Evolutionary conservation across 139 green algal species (phyloP).

Genomic region (Tetraselmis striata): DNA sequence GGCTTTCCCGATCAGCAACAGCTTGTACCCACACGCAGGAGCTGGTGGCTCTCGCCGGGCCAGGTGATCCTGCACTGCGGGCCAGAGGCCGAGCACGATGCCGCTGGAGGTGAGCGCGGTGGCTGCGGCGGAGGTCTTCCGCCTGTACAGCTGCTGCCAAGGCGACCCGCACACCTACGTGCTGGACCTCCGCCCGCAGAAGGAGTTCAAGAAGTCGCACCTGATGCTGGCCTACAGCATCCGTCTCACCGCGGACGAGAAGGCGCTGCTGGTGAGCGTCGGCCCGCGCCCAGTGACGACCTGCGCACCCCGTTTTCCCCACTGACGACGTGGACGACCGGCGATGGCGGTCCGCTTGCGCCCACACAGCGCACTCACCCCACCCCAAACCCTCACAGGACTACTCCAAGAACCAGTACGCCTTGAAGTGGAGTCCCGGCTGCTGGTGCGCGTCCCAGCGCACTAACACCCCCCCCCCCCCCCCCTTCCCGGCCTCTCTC

Average conservation of each 20-base stretch:
- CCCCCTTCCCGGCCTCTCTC: background rate
- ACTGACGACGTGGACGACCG: too few relatives aligned
- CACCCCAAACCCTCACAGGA: too few relatives aligned
- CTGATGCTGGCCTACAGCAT: constrained; percentile 42
- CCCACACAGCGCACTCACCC: too few relatives aligned
- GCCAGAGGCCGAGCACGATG: too few relatives aligned
- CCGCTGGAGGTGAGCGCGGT: constrained; percentile 27
- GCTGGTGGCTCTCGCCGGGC: too few relatives aligned
- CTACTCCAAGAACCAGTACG: constrained; percentile 35
- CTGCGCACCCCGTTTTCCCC: too few relatives aligned
- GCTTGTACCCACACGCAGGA: too few relatives aligned
- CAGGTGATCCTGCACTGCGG: too few relatives aligned
- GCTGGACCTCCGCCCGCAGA: constrained; percentile 45
- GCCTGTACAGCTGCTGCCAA: constrained; percentile 45
- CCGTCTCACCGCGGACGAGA: constrained; percentile 37
- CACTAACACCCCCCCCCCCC: background rate
- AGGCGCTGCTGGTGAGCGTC: constrained; percentile 36
- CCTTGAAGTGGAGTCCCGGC: constrained; percentile 30
- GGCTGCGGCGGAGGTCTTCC: constrained; percentile 42
- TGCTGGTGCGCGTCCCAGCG: constrained; percentile 28
- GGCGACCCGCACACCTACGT: constrained; percentile 40
- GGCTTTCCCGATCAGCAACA: too few relatives aligned
- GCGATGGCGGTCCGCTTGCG: too few relatives aligned
- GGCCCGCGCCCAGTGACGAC: too few relatives aligned
- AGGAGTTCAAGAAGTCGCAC: constrained; percentile 48